Conservation (phyloP, 495 filamentous ascomycete species). For the Bacidia rubella region DNA sequence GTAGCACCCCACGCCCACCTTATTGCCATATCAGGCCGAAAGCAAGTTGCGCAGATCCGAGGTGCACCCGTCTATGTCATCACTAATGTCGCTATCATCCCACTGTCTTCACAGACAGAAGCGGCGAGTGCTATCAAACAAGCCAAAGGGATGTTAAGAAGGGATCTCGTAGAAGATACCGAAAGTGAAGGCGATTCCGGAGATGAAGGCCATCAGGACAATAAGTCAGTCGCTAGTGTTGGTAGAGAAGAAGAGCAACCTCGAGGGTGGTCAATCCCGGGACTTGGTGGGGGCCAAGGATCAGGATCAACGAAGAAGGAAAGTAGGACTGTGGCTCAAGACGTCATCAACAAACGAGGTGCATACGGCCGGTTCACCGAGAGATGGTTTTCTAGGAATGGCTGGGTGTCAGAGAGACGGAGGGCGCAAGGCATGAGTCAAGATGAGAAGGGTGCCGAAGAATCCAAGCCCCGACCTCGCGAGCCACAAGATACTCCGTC, state of each 20-base stretch:
- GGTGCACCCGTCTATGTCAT: slow-evolving; percentile 74
- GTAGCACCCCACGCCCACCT: slow-evolving; percentile 67
- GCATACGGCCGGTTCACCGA: slow-evolving; percentile 78
- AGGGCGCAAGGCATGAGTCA: slow-evolving; percentile 43
- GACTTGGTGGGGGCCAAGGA: background rate
- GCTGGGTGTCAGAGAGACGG: slow-evolving; percentile 51
- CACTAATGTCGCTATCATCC: slow-evolving; percentile 76
- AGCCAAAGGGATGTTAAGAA: slow-evolving; percentile 35
- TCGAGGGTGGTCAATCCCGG: background rate
- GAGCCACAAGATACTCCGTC: background rate
- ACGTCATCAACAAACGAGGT: slow-evolving; percentile 66
- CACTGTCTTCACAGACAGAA: slow-evolving; percentile 59
- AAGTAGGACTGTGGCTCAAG: slow-evolving; percentile 55
- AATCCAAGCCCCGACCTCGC: background rate
- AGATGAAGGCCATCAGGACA: slow-evolving; percentile 27
- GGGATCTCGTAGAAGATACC: slow-evolving; percentile 21
- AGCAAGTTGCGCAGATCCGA: slow-evolving; percentile 77
- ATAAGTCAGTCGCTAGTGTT: background rate
- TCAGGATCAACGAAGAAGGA: slow-evolving; percentile 13
- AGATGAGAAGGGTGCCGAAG: slow-evolving; percentile 15
- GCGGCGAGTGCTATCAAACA: slow-evolving; percentile 56
- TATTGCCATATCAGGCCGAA: slow-evolving; percentile 64
- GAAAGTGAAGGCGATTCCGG: slow-evolving; percentile 5
- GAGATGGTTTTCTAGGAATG: slow-evolving; percentile 75
- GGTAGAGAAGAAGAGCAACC: slow-evolving; percentile 3